A percentile compares a stretch with the other conserved stretches of the same genome.
These are phyloP conservation scores for Suaeda aralocaspica DNA, from an alignment of 148 eudicot species.

Conservation along the genomic window DNA sequence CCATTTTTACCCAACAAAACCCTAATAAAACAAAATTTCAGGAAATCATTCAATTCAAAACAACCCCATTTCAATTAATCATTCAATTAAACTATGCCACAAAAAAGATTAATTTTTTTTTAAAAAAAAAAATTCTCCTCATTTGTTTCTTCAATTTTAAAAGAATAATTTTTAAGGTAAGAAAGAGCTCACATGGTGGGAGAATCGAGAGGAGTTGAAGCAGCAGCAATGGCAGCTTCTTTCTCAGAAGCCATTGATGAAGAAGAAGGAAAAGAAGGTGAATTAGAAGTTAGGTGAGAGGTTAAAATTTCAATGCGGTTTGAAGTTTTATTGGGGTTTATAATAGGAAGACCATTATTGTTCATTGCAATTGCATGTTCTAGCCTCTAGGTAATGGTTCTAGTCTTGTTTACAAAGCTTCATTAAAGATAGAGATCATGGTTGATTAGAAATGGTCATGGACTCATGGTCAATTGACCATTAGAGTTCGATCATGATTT, in stretches of 20 bases:
- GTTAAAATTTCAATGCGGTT: conserved; percentile 30
- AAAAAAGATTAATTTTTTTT: neutral
- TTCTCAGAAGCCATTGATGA: conserved; percentile 79
- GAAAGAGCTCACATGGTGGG: conserved; percentile 63
- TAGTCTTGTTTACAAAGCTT: neutral
- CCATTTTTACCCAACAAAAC: conserved; percentile 19
- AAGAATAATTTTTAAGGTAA: neutral
- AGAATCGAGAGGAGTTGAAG: conserved; percentile 51
- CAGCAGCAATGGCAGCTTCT: conserved; percentile 73
- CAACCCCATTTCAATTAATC: conserved; percentile 3
- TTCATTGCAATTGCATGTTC: conserved; percentile 7
- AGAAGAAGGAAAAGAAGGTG: neutral
- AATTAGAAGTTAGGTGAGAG: conserved; percentile 25
- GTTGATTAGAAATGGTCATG: too few relatives aligned
- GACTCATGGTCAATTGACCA: too few relatives aligned
- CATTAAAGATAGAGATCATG: too few relatives aligned
- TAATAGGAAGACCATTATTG: neutral
- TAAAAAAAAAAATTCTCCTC: too few relatives aligned
- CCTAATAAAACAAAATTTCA: neutral
- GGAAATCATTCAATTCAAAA: neutral
- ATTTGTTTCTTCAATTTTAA: neutral
- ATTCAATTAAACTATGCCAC: neutral
- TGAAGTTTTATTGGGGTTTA: conserved; percentile 4
- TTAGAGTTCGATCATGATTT: too few relatives aligned
- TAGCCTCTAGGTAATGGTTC: neutral